Conservation (phyloP, 2,329 filamentous ascomycete species). For the Penicillium verrucosum region DNA sequence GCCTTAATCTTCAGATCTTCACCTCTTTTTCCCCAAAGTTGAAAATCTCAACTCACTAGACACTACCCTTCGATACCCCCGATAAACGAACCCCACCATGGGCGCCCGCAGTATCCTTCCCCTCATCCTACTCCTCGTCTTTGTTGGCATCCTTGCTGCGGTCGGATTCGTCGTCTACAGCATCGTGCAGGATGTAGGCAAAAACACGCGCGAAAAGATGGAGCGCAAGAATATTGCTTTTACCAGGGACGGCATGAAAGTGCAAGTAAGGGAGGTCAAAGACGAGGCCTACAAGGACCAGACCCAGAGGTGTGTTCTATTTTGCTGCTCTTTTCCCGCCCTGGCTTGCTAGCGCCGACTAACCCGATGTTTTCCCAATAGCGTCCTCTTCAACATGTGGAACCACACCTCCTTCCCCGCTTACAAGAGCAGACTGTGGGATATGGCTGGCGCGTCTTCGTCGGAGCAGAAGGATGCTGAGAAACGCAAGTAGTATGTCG, state of each 20-base stretch:
- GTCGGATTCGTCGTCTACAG: conserved; percentile 58
- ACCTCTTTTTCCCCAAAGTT: neutral
- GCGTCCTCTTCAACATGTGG: conserved; percentile 50
- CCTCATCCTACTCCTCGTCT: conserved; percentile 54
- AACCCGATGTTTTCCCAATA: conserved; percentile 15
- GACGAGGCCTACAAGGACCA: conserved; percentile 59
- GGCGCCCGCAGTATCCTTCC: conserved; percentile 48
- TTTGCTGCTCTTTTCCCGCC: neutral
- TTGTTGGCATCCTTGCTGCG: conserved; percentile 51
- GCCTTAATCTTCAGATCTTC: neutral
- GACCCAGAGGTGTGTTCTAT: conserved; percentile 51
- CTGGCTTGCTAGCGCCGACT: neutral
- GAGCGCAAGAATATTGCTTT: conserved; percentile 62
- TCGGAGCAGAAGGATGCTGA: conserved; percentile 18
- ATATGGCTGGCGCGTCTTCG: conserved; percentile 26
- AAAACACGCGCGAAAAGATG: conserved; percentile 58
- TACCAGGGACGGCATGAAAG: conserved; percentile 59
- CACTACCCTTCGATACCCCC: neutral
- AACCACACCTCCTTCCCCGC: conserved; percentile 47
- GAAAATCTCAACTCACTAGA: neutral
- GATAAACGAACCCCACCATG: conserved; percentile 13
- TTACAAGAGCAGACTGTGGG: conserved; percentile 46
- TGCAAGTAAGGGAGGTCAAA: conserved; percentile 57
- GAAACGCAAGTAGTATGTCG: conserved; percentile 28
- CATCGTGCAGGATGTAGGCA: conserved; percentile 57